Evolutionary conservation across 1,284 basidiomycete species (phyloP).

Genomic region (Volvariella surrecta): DNA sequence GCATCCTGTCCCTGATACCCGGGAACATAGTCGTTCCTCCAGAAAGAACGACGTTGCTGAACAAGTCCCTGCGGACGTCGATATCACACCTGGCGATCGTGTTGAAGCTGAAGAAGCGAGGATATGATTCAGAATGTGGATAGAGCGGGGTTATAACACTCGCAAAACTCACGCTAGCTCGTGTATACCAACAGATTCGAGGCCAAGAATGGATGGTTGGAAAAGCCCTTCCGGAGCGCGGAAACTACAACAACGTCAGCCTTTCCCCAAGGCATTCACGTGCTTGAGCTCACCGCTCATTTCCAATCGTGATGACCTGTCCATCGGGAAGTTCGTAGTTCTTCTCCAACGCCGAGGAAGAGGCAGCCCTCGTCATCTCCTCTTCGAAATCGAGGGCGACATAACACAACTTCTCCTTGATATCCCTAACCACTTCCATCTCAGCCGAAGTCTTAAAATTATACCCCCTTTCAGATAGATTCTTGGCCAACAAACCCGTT

Average conservation of each 20-base stretch:
- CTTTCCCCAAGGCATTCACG: not conserved
- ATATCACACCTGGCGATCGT: conserved; percentile 50
- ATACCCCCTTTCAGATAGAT: conserved; percentile 78
- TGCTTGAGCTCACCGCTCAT: conserved; percentile 31
- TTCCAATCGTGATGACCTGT: not conserved
- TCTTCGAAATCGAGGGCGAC: conserved; percentile 27
- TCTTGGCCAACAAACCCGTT: conserved; percentile 76
- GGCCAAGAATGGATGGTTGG: conserved; percentile 79
- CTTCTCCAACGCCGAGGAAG: not conserved
- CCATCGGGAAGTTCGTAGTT: not conserved
- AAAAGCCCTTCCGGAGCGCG: conserved; percentile 77
- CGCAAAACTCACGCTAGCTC: conserved; percentile 54
- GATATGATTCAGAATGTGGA: not conserved
- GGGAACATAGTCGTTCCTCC: conserved; percentile 86
- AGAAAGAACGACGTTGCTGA: conserved; percentile 79
- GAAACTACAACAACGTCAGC: conserved; percentile 36
- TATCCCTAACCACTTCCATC: conserved; percentile 79
- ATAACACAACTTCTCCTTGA: conserved; percentile 88
- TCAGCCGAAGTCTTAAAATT: conserved; percentile 70
- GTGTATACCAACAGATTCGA: conserved; percentile 75
- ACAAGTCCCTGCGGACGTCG: conserved; percentile 66
- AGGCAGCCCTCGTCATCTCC: not conserved
- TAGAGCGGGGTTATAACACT: not conserved
- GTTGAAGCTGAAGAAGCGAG: conserved; percentile 43
- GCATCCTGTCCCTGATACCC: conserved; percentile 81